A percentile compares a stretch with the other conserved stretches of the same genome.
Evolutionary conservation across 176 grass and related monocot species (phyloP).

Genomic region (Olyra latifolia): DNA sequence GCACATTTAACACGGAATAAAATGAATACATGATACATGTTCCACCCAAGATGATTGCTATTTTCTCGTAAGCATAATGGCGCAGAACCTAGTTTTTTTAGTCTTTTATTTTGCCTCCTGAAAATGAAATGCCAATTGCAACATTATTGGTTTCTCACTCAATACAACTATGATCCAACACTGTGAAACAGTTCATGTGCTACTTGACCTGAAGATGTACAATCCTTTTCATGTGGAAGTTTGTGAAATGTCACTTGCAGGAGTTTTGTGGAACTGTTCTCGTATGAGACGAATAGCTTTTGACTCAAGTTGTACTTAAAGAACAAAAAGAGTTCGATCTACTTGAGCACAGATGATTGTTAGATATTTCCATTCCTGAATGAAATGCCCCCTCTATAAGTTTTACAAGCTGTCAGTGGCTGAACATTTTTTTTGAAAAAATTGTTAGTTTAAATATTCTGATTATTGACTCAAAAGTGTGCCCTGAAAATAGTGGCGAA

Average conservation of each 20-base stretch:
- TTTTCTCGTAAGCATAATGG: neutral
- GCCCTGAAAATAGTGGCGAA: constrained; percentile 11
- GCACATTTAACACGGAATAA: neutral
- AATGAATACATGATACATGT: neutral
- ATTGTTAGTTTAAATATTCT: neutral
- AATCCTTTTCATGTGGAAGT: constrained; percentile 18
- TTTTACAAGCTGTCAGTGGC: neutral
- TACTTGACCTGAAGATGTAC: neutral
- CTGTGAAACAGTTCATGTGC: neutral
- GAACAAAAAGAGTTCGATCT: neutral
- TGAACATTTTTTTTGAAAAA: neutral
- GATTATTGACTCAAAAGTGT: constrained; percentile 10
- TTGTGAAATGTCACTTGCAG: neutral
- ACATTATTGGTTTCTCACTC: neutral
- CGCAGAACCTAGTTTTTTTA: neutral
- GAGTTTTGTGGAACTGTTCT: neutral
- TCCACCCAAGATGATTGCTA: neutral
- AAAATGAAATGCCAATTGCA: constrained; percentile 19
- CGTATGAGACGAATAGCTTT: constrained; percentile 10
- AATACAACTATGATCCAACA: neutral
- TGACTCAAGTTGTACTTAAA: constrained; percentile 10
- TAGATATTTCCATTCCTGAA: neutral
- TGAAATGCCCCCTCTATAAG: neutral
- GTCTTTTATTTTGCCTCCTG: neutral
- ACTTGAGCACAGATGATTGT: neutral